Conservation (phyloP, 164 flowering plant species). For the Tetrastigma voinierianum region DNA sequence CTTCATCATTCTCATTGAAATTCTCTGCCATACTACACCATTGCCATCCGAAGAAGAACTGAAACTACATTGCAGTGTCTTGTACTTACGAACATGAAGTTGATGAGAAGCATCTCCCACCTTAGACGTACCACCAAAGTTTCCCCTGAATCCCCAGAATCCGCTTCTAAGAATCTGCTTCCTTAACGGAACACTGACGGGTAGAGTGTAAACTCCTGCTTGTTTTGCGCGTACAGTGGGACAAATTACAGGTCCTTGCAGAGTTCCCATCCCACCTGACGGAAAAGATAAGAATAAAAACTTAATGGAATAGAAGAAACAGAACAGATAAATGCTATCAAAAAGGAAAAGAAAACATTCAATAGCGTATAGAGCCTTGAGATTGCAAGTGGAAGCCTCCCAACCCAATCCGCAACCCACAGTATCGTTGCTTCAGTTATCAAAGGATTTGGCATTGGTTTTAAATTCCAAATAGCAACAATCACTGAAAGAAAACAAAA, state of each 20-base stretch:
- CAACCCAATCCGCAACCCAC: too few species aligned
- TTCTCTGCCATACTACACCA: slow-evolving; percentile 89
- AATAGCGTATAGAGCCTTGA: background rate
- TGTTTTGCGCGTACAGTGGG: slow-evolving; percentile 60
- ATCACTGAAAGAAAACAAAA: too few species aligned
- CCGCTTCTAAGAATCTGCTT: slow-evolving; percentile 47
- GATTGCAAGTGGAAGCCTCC: background rate
- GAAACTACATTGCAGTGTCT: slow-evolving; percentile 46
- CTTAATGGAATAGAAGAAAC: background rate
- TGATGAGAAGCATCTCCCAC: slow-evolving; percentile 20
- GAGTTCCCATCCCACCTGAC: slow-evolving; percentile 46
- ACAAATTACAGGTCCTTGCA: slow-evolving; percentile 82
- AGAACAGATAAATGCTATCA: too few species aligned
- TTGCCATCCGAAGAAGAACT: slow-evolving; percentile 82
- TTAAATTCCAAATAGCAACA: too few species aligned
- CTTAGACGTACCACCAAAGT: slow-evolving; percentile 19
- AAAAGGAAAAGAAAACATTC: too few species aligned
- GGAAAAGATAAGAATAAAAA: background rate
- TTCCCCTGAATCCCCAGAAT: slow-evolving; percentile 48
- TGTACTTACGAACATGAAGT: slow-evolving; percentile 22
- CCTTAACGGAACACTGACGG: slow-evolving; percentile 28
- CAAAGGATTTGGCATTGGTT: too few species aligned
- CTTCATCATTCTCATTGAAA: slow-evolving; percentile 77
- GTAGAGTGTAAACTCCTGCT: slow-evolving; percentile 30
- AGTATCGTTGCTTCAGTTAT: too few species aligned